These are phyloP conservation scores for Trichoderma sp. DNA, from an alignment of 2,329 filamentous ascomycete genomes.

Conservation along the genomic window DNA sequence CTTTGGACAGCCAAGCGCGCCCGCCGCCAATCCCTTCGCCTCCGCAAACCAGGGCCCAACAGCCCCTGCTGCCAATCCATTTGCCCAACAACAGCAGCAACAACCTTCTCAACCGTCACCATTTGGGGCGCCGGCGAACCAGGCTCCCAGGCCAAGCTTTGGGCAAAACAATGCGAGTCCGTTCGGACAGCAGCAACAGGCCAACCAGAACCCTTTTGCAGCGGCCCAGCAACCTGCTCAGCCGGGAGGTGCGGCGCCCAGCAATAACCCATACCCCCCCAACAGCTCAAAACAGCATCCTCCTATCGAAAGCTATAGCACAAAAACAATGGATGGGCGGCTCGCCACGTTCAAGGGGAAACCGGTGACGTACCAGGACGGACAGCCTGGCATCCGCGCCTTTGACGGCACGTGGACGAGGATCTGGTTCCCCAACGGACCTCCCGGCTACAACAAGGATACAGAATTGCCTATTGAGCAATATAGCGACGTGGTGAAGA, in stretches of 20 bases:
- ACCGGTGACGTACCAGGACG: constrained; percentile 59
- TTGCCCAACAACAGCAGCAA: constrained; percentile 33
- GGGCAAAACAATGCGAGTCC: constrained; percentile 30
- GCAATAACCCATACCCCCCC: constrained; percentile 48
- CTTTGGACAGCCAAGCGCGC: constrained; percentile 36
- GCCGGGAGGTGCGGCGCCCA: not conserved
- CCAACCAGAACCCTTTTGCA: constrained; percentile 36
- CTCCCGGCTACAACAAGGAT: constrained; percentile 63
- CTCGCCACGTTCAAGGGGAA: constrained; percentile 65
- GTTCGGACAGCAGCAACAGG: constrained; percentile 34
- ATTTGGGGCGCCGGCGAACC: constrained; percentile 25
- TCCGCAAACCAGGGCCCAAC: constrained; percentile 27
- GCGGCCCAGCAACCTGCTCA: constrained; percentile 26
- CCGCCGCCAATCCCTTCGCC: constrained; percentile 38
- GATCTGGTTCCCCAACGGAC: constrained; percentile 74
- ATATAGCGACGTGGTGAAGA: constrained; percentile 63
- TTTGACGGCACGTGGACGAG: constrained; percentile 61
- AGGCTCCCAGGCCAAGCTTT: constrained; percentile 22
- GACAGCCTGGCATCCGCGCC: constrained; percentile 52
- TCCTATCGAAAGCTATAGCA: constrained; percentile 48
- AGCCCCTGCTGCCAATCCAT: constrained; percentile 34
- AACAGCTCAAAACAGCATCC: constrained; percentile 50
- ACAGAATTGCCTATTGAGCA: constrained; percentile 60
- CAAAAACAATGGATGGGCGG: constrained; percentile 46
- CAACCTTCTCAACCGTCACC: constrained; percentile 28